Conservation (phyloP, 371 early-diverging fungal species). For the Nematocida sp. region DNA sequence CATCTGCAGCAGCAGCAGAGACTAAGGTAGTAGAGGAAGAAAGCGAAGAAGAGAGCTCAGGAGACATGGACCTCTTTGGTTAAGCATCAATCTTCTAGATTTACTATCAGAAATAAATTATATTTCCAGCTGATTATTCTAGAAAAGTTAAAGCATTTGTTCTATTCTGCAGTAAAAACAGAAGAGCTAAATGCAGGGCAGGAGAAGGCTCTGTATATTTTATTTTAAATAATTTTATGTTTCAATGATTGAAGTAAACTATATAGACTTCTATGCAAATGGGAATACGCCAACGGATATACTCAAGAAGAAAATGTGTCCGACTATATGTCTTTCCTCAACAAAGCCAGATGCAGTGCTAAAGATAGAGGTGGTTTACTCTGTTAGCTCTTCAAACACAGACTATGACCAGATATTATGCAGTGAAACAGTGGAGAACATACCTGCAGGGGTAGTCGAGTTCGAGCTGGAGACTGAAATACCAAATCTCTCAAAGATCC, state of each 20-base stretch:
- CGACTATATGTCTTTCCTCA: slow-evolving; percentile 10
- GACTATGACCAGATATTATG: slow-evolving; percentile 68
- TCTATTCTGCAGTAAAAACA: too few species aligned
- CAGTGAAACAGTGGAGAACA: slow-evolving; percentile 59
- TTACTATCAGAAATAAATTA: slow-evolving; percentile 22
- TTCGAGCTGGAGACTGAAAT: slow-evolving; percentile 64
- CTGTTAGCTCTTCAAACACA: slow-evolving; percentile 6
- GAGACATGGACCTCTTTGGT: slow-evolving; percentile 51
- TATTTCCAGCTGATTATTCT: neutral
- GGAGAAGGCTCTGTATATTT: neutral
- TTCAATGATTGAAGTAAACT: slow-evolving; percentile 50
- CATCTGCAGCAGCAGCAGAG: neutral
- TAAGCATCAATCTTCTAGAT: neutral
- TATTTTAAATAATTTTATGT: slow-evolving; percentile 49
- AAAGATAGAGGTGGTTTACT: slow-evolving; percentile 38
- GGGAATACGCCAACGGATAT: slow-evolving; percentile 11
- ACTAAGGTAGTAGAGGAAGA: slow-evolving; percentile 14
- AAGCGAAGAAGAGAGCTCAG: slow-evolving; percentile 30
- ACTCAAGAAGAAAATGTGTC: slow-evolving; percentile 16
- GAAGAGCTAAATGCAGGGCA: neutral
- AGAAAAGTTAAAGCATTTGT: neutral
- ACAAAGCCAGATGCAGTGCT: neutral
- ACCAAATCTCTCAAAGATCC: slow-evolving; percentile 60
- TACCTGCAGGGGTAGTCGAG: slow-evolving; percentile 63
- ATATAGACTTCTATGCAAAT: slow-evolving; percentile 37